Evolutionary conservation across 805 yeast genomes (phyloP).

Genomic region (Metschnikowia arizonensis): DNA sequence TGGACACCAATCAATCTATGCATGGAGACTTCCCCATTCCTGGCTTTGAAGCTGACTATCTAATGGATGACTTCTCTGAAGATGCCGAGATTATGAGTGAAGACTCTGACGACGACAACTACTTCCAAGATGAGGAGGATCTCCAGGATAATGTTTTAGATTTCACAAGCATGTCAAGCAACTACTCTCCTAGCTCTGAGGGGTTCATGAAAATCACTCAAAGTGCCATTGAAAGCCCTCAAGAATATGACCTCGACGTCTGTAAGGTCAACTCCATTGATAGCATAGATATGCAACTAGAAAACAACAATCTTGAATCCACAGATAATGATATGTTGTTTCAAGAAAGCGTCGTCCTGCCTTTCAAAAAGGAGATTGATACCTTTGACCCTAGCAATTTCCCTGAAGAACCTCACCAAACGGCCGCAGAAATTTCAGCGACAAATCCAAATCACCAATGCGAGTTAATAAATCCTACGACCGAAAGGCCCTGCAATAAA

Average conservation of each 20-base stretch:
- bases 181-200: background rate
- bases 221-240: slow-evolving; percentile 1
- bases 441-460: slow-evolving; percentile 50
- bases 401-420: slow-evolving; percentile 15
- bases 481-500: slow-evolving; percentile 64
- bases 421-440: slow-evolving; percentile 32
- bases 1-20: slow-evolving; percentile 9
- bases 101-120: slow-evolving; percentile 37
- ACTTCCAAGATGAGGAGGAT: slow-evolving; percentile 33
- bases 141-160: slow-evolving; percentile 20
- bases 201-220: slow-evolving; percentile 10
- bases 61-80: slow-evolving; percentile 35
- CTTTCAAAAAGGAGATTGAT: background rate
- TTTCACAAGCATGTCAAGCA: background rate
- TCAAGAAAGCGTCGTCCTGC: background rate
- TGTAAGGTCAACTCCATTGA: slow-evolving; percentile 7
- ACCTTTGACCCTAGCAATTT: slow-evolving; percentile 1
- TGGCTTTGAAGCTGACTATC: slow-evolving; percentile 35
- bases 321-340: slow-evolving; percentile 1
- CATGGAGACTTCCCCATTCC: slow-evolving; percentile 20
- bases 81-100: slow-evolving; percentile 41
- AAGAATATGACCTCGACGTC: slow-evolving; percentile 4
- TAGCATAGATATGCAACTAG: slow-evolving; percentile 9
- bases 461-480: slow-evolving; percentile 53
- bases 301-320: background rate